Base-by-base conservation (phyloP, 139 green algal genomes). In the Limnomonas spitsbergensis region DNA sequence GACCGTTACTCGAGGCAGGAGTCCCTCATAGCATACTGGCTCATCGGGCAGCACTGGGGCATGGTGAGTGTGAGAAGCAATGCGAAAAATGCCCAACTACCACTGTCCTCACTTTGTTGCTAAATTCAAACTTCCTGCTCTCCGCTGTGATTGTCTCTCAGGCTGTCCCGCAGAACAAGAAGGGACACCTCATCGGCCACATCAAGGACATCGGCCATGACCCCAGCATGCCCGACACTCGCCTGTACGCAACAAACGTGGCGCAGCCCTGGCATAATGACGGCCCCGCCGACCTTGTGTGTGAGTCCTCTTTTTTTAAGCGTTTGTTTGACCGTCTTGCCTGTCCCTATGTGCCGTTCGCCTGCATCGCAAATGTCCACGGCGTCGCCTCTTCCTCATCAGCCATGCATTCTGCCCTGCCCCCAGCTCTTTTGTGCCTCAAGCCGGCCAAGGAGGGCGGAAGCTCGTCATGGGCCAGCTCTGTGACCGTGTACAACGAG, bases 161-260 rank as follows among this genome's bases (percentile, higher is more conserved):
- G 2, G 67, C 81, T 0, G 77, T 81, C 54, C 71, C 79, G 27
- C 88, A 93, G 82, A 93, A 93, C 77, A 79, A 81, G 4, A 86
- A 88, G 74, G 89, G 83, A 0, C 89, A 94, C 82, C 56, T 94
- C 54, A 83, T 94, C n/a, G 88, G 88, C 29, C 86, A 92, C 77
- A 84, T 90, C 40, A 89, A 89, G 77, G 85, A 91, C 78, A 83
- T 92, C 24, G 85, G 85, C 4, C 81, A 82, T 29, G 86, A 92
- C 78, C 81, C 87, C 36, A 81, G 31, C 31, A 74, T 82, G 61
- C 85, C 85, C 24, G 53, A 78, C 39, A 88, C 82, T 0, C 80
- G 89, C 3, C 81, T 91, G 3, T 94, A 92, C 77, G 83, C 88
- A 35, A 94, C 90, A 3, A 84, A 84, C 66, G 86, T 79, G 35